Evolutionary conservation across 176 grass and related monocot genomes (phyloP).

Genomic region (Oryza longistaminata): DNA sequence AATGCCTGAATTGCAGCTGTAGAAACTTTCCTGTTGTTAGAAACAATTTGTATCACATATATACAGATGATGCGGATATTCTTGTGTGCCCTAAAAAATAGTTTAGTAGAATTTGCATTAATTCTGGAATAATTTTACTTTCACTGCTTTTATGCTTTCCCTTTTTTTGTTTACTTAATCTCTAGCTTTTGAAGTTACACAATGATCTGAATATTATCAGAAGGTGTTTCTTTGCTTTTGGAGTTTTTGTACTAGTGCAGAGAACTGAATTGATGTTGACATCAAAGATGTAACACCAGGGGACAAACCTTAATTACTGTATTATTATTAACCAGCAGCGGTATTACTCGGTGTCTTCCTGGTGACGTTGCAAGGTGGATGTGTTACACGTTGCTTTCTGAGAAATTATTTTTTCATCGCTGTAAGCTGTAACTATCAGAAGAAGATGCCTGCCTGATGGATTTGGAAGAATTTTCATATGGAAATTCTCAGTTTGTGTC

Average conservation of each 20-base stretch:
- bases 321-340: slow-evolving; percentile 30
- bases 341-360: slow-evolving; percentile 31
- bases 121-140: background rate
- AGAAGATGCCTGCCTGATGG: background rate
- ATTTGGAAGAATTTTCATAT: slow-evolving; percentile 25
- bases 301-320: background rate
- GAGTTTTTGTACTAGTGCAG: slow-evolving; percentile 12
- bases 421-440: background rate
- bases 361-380: slow-evolving; percentile 29
- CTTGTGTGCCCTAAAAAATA: background rate
- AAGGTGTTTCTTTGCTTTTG: slow-evolving; percentile 13
- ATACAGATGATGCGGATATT: background rate
- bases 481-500: slow-evolving; percentile 32
- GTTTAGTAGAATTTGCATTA: background rate
- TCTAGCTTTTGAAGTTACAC: slow-evolving; percentile 6
- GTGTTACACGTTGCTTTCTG: slow-evolving; percentile 41
- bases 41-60: background rate
- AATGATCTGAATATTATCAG: background rate
- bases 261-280: slow-evolving; percentile 31
- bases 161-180: background rate
- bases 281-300: slow-evolving; percentile 25
- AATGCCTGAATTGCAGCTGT: too few relatives aligned
- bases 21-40: background rate
- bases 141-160: background rate
- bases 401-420: slow-evolving; percentile 23